Evolutionary conservation across 495 filamentous ascomycete species (phyloP).

Genomic region (Penicillium chermesinum): DNA sequence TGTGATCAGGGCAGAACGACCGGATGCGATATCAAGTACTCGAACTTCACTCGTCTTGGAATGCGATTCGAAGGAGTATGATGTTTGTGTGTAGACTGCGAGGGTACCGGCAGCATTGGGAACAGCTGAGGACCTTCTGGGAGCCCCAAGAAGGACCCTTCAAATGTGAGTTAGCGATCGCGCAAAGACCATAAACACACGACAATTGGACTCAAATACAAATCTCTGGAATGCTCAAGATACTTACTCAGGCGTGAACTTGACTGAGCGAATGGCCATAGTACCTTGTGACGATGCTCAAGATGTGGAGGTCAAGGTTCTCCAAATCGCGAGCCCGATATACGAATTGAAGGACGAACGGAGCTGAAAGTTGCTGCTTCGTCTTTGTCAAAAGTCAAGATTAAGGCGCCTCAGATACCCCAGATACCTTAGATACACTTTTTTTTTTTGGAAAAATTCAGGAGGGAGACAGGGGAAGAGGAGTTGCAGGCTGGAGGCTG

Average conservation of each 20-base stretch:
- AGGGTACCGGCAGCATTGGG: constrained; percentile 68
- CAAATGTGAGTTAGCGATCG: constrained; percentile 2
- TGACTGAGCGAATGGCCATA: constrained; percentile 63
- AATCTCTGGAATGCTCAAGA: background rate
- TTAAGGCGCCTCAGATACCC: no score
- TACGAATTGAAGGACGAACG: no score
- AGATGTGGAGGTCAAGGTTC: background rate
- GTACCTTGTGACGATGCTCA: constrained; percentile 3
- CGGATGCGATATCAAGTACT: constrained; percentile 64
- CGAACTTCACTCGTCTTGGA: constrained; percentile 69
- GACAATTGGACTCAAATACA: background rate
- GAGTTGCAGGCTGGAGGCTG: background rate
- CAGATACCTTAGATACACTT: no score
- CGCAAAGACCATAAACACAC: no score
- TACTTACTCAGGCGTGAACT: constrained; percentile 65
- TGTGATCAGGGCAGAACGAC: constrained; percentile 60
- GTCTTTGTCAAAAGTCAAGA: no score
- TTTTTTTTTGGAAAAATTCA: no score
- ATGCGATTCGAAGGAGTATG: constrained; percentile 81
- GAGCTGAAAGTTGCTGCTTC: no score
- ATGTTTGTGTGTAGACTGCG: constrained; percentile 67
- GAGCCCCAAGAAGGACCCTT: constrained; percentile 74
- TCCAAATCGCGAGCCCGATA: background rate
- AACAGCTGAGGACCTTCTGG: constrained; percentile 68
- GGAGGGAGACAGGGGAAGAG: background rate